These are phyloP conservation scores for Capillidium heterosporum DNA, from an alignment of 371 early-diverging fungal genomes.

Conservation along the genomic window DNA sequence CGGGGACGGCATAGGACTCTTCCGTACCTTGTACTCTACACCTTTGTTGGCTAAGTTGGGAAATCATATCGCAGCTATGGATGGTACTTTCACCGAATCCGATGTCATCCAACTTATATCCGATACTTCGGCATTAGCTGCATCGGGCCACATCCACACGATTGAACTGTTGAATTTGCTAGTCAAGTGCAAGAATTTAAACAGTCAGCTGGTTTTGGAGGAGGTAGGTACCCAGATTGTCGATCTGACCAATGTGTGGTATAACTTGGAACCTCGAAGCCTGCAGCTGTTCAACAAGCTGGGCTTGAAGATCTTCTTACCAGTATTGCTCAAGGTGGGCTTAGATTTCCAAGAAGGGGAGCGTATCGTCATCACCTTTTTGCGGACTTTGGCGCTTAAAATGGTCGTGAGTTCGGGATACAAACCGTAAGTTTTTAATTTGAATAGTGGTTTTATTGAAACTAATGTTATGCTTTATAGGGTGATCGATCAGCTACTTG, in stretches of 20 bases:
- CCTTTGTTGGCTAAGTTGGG: slow-evolving; percentile 23
- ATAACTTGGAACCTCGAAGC: slow-evolving; percentile 23
- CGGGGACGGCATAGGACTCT: slow-evolving; percentile 33
- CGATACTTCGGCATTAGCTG: slow-evolving; percentile 39
- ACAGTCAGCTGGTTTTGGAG: slow-evolving; percentile 43
- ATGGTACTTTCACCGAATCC: slow-evolving; percentile 16
- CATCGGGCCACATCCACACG: slow-evolving; percentile 32
- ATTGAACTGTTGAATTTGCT: slow-evolving; percentile 36
- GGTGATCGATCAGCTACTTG: too few species aligned
- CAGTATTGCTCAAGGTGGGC: slow-evolving; percentile 17
- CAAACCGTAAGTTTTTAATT: too few species aligned
- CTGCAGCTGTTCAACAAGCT: slow-evolving; percentile 17
- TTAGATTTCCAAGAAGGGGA: slow-evolving; percentile 43
- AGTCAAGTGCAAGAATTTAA: slow-evolving; percentile 32
- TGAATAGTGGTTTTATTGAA: too few species aligned
- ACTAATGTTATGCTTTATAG: slow-evolving; percentile 31
- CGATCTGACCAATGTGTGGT: slow-evolving; percentile 21
- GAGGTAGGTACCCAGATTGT: slow-evolving; percentile 22
- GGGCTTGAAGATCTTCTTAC: slow-evolving; percentile 25
- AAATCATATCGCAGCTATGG: slow-evolving; percentile 15
- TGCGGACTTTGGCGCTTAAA: too few species aligned
- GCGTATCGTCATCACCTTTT: too few species aligned
- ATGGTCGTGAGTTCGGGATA: too few species aligned
- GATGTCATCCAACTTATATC: slow-evolving; percentile 41
- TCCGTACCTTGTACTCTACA: slow-evolving; percentile 37